Percentiles rank a stretch among this genome's conserved stretches.
Conservation (phyloP, 139 green algal species). For the Gonium pectorale region DNA sequence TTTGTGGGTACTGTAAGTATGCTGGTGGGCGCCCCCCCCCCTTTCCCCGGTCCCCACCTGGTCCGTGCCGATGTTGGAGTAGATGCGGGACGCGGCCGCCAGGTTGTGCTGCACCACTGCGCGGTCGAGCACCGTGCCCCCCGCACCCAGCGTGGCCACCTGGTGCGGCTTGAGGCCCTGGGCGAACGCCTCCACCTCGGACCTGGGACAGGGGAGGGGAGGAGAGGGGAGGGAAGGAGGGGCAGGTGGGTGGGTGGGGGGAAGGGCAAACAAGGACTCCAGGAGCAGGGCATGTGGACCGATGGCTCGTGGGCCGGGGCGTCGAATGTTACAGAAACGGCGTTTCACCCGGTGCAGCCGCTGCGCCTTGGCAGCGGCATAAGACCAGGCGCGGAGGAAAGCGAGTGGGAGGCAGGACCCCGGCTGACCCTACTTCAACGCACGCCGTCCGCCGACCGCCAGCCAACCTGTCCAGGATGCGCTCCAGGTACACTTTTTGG, state of each 20-base stretch:
- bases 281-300: too few species aligned
- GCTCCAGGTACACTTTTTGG: slow-evolving; percentile 97
- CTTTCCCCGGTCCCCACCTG: slow-evolving; percentile 50
- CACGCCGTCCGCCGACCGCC: neutral
- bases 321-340: too few species aligned
- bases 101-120: slow-evolving; percentile 40
- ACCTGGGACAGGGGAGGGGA: slow-evolving; percentile 26
- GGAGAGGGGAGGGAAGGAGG: neutral
- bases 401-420: too few species aligned
- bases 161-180: slow-evolving; percentile 85
- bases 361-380: too few species aligned
- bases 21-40: too few species aligned
- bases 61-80: slow-evolving; percentile 90
- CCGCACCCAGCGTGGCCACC: slow-evolving; percentile 76
- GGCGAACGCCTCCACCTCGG: slow-evolving; percentile 89
- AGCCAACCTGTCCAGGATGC: slow-evolving; percentile 89
- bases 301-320: too few species aligned
- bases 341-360: too few species aligned
- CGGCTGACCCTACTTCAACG: neutral
- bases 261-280: neutral
- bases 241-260: neutral
- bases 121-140: slow-evolving; percentile 87
- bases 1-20: too few species aligned
- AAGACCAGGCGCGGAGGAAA: too few species aligned
- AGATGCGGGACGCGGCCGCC: slow-evolving; percentile 82